Evolutionary conservation across 192 early-diverging fungal species (phyloP).

Genomic region (Linnemannia elongata): DNA sequence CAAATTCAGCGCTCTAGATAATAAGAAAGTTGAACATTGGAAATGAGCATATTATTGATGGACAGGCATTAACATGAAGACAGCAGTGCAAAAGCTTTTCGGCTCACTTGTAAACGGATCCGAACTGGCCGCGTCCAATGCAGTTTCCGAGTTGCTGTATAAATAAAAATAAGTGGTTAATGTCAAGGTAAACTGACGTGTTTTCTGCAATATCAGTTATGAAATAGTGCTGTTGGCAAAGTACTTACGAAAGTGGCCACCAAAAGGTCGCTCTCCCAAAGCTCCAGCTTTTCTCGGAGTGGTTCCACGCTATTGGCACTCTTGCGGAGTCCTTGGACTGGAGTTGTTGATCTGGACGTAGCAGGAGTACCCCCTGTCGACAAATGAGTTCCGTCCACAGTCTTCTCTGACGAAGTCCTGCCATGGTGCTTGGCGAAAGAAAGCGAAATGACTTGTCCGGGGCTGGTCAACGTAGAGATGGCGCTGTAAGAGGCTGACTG

Average conservation of each 20-base stretch:
- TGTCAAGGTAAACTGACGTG: not conserved
- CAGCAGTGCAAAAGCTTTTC: not conserved
- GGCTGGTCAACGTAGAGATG: conserved; percentile 23
- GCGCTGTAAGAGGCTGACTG: conserved; percentile 42
- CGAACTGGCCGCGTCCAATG: conserved; percentile 93
- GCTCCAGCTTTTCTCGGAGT: conserved; percentile 37
- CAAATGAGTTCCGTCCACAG: conserved; percentile 14
- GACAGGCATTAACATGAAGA: too few species aligned
- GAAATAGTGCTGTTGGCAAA: not conserved
- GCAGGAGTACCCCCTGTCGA: conserved; percentile 17
- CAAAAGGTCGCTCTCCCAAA: conserved; percentile 54
- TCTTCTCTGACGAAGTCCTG: conserved; percentile 33
- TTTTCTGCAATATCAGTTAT: not conserved
- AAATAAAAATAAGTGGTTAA: not conserved
- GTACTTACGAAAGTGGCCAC: conserved; percentile 63
- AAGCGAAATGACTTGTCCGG: not conserved
- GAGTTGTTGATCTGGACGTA: conserved; percentile 35
- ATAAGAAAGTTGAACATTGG: not conserved
- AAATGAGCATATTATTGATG: not conserved
- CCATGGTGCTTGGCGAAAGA: conserved; percentile 27
- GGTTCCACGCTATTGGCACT: conserved; percentile 24
- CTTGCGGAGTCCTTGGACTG: conserved; percentile 38
- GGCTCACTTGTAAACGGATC: conserved; percentile 81
- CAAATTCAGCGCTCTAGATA: conserved; percentile 77
- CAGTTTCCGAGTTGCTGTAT: conserved; percentile 81